These are phyloP conservation scores for Allium fistulosum DNA, from an alignment of 106 monocot species.

Conservation along the genomic window DNA sequence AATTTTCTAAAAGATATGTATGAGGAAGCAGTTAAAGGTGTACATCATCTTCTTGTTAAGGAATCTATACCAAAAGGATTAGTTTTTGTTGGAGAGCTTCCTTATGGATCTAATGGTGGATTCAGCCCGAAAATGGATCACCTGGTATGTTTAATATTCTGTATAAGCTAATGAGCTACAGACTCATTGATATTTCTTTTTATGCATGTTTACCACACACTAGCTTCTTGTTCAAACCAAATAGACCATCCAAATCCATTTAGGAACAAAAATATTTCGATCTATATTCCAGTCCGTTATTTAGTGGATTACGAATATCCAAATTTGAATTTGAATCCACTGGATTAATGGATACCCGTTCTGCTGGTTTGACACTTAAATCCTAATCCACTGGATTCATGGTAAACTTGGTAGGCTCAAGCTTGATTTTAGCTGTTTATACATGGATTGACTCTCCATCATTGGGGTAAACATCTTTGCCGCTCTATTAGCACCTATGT, in stretches of 20 bases:
- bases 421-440: background rate
- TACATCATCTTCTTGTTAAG: constrained; percentile 75
- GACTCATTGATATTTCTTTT: background rate
- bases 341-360: background rate
- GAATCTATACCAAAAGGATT: constrained; percentile 79
- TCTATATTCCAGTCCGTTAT: too few relatives aligned
- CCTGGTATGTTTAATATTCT: constrained; percentile 43
- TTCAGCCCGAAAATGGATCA: constrained; percentile 98
- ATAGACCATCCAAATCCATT: background rate
- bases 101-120: constrained; percentile 46
- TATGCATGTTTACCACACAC: background rate
- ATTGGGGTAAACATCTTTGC: background rate
- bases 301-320: too few relatives aligned
- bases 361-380: background rate
- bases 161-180: background rate
- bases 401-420: too few relatives aligned
- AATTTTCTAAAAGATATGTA: constrained; percentile 87
- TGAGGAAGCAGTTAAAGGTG: constrained; percentile 87
- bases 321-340: too few relatives aligned
- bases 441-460: background rate
- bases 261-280: background rate
- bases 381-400: background rate
- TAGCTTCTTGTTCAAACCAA: background rate
- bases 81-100: constrained; percentile 89
- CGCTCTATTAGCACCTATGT: background rate